Evolutionary conservation across 2,329 filamentous ascomycete genomes (phyloP), one percentile per base, ranked within the genome.

Genomic region (Claviceps humidiphila): DNA sequence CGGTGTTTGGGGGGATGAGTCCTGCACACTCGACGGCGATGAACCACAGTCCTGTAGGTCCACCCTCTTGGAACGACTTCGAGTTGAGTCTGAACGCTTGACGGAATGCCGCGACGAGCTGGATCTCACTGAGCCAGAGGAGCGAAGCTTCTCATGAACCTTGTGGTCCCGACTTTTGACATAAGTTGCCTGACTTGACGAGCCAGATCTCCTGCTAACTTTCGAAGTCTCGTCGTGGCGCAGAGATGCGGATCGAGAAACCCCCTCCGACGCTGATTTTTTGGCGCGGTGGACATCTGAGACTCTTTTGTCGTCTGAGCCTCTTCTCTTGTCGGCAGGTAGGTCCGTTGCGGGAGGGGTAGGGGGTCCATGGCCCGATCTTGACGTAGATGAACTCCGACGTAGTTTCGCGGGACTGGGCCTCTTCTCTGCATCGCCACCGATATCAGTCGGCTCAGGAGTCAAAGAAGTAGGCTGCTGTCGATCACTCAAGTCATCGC

Each of bases 371-470:
- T 68, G 62, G 49, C 64, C 72, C 60, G 68, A 74, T 64, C 66
- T 67, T 13, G 67, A 64, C 1, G 61, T 58, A 4, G 67, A 67
- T 0, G 60, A 71, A 54, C 65, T 68, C 41, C 64, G 63, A 24
- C 69, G 64, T 17, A 68, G 64, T 30, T 75, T 74, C 22, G 65
- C 64, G 34, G 76, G 77, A 60, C 73, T 77, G 30, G 74, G 73
- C 55, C 72, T 71, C 38, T 56, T 55, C 42, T 61, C 60, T 22
- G 61, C 61, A 20, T 58, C 58, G 50, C 81, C 80, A 22, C 81
- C 80, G 20, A 87, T 60, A 61, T 89, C 85, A 22, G 85, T 89
- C 22, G 84, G 75, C 55, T 89, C 84, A 17, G 86, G 86, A 1
- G 86, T 89, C 48, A 75, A 66, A 1, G 76, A 76, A 51, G 80